These are phyloP conservation scores for Populus pruinosa DNA, from an alignment of 345 rosid species.

Conservation along the genomic window DNA sequence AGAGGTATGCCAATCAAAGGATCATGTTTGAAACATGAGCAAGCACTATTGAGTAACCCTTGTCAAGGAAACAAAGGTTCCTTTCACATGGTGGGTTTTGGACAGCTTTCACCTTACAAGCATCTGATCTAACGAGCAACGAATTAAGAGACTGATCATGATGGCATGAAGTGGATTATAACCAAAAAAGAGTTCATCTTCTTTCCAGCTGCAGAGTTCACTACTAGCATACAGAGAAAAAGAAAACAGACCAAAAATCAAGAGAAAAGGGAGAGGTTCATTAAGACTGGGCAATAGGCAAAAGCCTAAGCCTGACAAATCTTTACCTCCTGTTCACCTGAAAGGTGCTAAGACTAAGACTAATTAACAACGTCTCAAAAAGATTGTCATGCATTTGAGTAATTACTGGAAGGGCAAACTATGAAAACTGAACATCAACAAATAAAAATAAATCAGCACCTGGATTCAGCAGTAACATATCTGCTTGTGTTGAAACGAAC, in stretches of 20 bases:
- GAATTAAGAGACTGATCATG: background rate
- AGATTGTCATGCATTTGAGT: background rate
- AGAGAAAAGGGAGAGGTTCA: background rate
- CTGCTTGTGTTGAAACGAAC: background rate
- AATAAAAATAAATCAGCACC: no score
- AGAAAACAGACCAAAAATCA: background rate
- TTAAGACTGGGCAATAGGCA: background rate
- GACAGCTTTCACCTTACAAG: background rate
- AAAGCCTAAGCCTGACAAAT: background rate
- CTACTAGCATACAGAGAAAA: background rate
- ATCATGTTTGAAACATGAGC: background rate
- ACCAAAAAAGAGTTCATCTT: background rate
- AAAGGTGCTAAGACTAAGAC: background rate
- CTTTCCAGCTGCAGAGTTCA: background rate
- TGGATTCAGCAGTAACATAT: background rate
- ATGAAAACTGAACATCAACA: background rate
- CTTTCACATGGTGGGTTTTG: background rate
- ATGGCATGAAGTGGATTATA: background rate
- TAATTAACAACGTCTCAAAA: no score
- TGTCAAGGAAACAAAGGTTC: background rate
- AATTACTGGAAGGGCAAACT: background rate
- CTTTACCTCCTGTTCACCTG: background rate
- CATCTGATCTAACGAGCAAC: background rate
- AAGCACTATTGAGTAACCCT: background rate
- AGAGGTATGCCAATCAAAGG: background rate